These are phyloP conservation scores for Aspergillus quadricinctus DNA, from an alignment of 2,329 filamentous ascomycete species.

Conservation along the genomic window DNA sequence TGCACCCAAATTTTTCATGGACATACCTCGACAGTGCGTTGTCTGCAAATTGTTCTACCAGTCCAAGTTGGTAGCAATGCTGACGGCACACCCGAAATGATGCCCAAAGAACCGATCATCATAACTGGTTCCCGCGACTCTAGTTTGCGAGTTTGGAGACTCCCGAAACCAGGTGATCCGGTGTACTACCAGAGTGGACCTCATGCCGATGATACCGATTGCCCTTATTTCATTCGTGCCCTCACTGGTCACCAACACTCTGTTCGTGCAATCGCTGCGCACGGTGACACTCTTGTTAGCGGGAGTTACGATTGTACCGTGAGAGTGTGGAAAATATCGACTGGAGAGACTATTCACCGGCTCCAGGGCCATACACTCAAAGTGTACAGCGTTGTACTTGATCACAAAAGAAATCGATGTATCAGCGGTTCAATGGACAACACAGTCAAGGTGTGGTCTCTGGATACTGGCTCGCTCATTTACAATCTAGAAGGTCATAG, in stretches of 20 bases:
- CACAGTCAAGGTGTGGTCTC: conserved; percentile 94
- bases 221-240: conserved; percentile 89
- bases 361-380: conserved; percentile 85
- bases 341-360: conserved; percentile 78
- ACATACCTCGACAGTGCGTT: conserved; percentile 94
- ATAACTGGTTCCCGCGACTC: conserved; percentile 97
- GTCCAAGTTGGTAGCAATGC: conserved; percentile 67
- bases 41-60: conserved; percentile 89
- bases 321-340: conserved; percentile 95
- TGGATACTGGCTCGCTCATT: conserved; percentile 77
- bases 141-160: conserved; percentile 87
- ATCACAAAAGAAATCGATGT: conserved; percentile 86
- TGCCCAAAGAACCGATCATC: conserved; percentile 90
- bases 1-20: conserved; percentile 97
- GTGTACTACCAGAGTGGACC: conserved; percentile 75
- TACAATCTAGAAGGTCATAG: conserved; percentile 91
- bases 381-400: conserved; percentile 94
- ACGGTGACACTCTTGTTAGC: conserved; percentile 93
- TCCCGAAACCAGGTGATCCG: conserved; percentile 74
- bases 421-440: conserved; percentile 99
- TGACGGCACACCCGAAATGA: conserved; percentile 74
- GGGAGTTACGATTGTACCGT: conserved; percentile 96
- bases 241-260: conserved; percentile 86
- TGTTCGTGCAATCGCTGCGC: conserved; percentile 89
- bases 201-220: conserved; percentile 68